phyloP scores from a whole-genome alignment of 306 rosid species.

The Begonia masoniana region DNA sequence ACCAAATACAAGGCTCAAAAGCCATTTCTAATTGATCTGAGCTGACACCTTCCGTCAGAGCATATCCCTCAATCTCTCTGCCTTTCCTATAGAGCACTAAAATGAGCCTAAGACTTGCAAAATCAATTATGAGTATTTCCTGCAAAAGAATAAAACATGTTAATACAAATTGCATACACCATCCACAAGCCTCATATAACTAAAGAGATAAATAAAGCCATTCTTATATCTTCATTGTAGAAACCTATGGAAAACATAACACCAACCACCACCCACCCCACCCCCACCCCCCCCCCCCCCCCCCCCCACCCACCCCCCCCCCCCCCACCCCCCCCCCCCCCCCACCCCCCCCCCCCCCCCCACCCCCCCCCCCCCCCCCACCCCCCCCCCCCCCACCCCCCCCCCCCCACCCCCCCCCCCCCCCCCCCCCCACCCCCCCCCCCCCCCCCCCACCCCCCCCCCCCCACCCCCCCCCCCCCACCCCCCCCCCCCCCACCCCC shows the following conservation, averaged over 20 bases:
- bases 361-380: too few species aligned
- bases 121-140: background rate
- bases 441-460: too few species aligned
- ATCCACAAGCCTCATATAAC: background rate
- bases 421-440: too few species aligned
- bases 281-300: too few species aligned
- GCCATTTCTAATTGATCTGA: slow-evolving; percentile 38
- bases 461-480: too few species aligned
- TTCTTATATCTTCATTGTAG: background rate
- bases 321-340: too few species aligned
- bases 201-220: background rate
- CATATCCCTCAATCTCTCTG: background rate
- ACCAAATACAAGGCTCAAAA: slow-evolving; percentile 61
- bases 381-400: too few species aligned
- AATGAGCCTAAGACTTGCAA: background rate
- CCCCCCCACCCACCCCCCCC: too few species aligned
- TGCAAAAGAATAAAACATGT: background rate
- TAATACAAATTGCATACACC: background rate
- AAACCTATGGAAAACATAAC: background rate
- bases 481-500: too few species aligned
- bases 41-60: background rate
- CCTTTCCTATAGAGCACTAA: background rate
- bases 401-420: too few species aligned
- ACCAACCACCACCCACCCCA: background rate
- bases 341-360: too few species aligned